Base-by-base conservation (phyloP, 768 basidiomycete genomes). In the Boletus rubescentipes region DNA sequence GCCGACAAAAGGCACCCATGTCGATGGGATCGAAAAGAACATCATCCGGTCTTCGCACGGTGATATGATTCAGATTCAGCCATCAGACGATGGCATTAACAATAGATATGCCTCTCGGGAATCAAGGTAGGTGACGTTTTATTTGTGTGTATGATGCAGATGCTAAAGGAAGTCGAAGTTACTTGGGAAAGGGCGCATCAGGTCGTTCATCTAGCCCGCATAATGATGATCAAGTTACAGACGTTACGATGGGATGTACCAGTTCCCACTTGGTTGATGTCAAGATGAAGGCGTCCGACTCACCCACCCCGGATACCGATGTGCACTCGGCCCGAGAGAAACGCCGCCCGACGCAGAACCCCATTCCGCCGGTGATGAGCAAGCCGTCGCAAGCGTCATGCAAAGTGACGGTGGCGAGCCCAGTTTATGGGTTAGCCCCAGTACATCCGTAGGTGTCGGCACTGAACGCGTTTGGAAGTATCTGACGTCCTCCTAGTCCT, bases 401-500 rank as follows among this genome's bases (percentile, higher is more conserved):
- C n/a, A 38, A 46, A 9, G 8, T 11, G 16, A 40, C 4, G 9
- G 18, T 3, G 18, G 30, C 23, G 10, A 7, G 15, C 12, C n/a
- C 42, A 5, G 18, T 34, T 29, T 41, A 48, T 4, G 18, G 26
- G 2, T n/a, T 36, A 16, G 20, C 23, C 7, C 37, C 56, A 3
- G 20, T 15, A 3, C 42, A 51, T 10, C 16, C 5, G 65, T 65
- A 36, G 7, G 62, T 55, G 21, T 6, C 48, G 3, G 8, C n/a
- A 15, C n/a, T 31, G 11, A 11, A 34, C 31, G 11, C 3, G 4
- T 20, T 37, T 3, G 0, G 18, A 14, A 11, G 31, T 16, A 3
- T 37, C 34, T 62, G 32, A 66, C 3, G 6, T 44, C 16, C 10
- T 41, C 18, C 8, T 20, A 65, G 65, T 20, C 29, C 30, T 18